Percentiles rank a stretch among this genome's conserved stretches.
Evolutionary conservation across 371 early-diverging fungal species (phyloP).

Genomic region (Mucor circinelloides): DNA sequence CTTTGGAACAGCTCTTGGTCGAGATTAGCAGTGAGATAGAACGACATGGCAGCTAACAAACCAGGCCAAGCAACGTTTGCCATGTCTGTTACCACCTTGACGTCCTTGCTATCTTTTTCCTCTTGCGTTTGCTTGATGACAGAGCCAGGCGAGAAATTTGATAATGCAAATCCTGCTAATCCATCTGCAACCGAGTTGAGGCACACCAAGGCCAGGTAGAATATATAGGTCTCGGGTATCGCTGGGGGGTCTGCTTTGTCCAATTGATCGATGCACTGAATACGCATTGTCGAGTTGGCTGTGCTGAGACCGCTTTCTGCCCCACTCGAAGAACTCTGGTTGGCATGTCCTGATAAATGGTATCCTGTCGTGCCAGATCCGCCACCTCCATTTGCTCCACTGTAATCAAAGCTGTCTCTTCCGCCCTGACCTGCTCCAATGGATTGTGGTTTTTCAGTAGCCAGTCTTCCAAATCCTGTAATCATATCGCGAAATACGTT

Average conservation of each 20-base stretch:
- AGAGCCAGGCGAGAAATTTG: slow-evolving; percentile 54
- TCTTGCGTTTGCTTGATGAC: slow-evolving; percentile 1
- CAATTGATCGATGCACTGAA: slow-evolving; percentile 87
- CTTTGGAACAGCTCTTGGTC: slow-evolving; percentile 86
- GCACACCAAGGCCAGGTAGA: slow-evolving; percentile 74
- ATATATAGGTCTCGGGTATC: slow-evolving; percentile 88
- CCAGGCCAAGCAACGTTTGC: slow-evolving; percentile 82
- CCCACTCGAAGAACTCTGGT: slow-evolving; percentile 3
- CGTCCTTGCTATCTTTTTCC: slow-evolving; percentile 43
- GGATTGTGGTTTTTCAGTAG: slow-evolving; percentile 77
- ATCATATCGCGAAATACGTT: slow-evolving; percentile 85
- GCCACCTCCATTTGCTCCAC: neutral
- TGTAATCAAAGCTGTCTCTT: slow-evolving; percentile 46
- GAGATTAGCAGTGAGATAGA: slow-evolving; percentile 74
- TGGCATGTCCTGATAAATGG: neutral
- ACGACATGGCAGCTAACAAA: slow-evolving; percentile 80
- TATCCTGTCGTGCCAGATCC: neutral
- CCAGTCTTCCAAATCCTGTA: slow-evolving; percentile 74
- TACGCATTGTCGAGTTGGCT: slow-evolving; percentile 63
- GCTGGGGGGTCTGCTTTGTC: slow-evolving; percentile 91
- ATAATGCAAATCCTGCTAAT: slow-evolving; percentile 68
- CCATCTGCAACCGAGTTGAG: slow-evolving; percentile 73
- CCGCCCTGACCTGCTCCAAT: slow-evolving; percentile 61
- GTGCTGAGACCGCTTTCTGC: slow-evolving; percentile 46
- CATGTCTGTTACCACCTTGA: slow-evolving; percentile 77